Percentiles rank a stretch among this genome's conserved stretches.
phyloP scores from a whole-genome alignment of 345 rosid genomes.

The Geranium brycei region DNA sequence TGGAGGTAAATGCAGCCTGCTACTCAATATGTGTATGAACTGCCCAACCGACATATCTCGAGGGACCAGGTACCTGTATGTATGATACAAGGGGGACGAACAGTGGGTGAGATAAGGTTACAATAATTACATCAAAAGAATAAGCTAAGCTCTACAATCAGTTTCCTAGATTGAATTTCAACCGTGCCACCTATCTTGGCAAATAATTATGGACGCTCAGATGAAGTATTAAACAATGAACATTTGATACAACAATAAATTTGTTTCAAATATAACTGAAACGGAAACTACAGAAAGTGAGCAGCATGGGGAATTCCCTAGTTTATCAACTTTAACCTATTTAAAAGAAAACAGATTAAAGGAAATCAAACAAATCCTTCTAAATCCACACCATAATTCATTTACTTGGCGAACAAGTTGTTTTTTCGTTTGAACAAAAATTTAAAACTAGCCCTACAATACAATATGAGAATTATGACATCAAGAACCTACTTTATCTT shows the following conservation, averaged over 20 bases:
- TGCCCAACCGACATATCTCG: slow-evolving; percentile 88
- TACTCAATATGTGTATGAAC: slow-evolving; percentile 58
- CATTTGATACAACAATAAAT: too few relatives aligned
- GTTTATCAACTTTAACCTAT: not conserved
- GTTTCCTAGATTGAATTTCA: not conserved
- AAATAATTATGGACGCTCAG: not conserved
- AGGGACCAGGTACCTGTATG: slow-evolving; percentile 70
- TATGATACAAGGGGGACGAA: not conserved
- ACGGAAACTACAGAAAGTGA: not conserved
- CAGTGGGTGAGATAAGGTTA: not conserved
- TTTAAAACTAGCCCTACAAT: not conserved
- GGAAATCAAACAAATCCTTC: too few relatives aligned
- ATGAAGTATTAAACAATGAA: too few relatives aligned
- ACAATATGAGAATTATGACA: not conserved
- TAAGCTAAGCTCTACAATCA: not conserved
- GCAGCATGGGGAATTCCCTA: not conserved
- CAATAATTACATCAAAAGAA: not conserved
- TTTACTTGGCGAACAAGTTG: too few relatives aligned
- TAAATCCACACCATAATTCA: too few relatives aligned
- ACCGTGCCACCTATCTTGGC: too few relatives aligned
- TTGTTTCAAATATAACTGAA: too few relatives aligned
- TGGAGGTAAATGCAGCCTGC: slow-evolving; percentile 47
- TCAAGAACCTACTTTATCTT: slow-evolving; percentile 51
- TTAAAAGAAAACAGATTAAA: too few relatives aligned
- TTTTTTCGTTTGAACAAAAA: too few relatives aligned